These are phyloP conservation scores for Hygrocybe punicea DNA, from an alignment of 768 basidiomycete species.

Conservation along the genomic window DNA sequence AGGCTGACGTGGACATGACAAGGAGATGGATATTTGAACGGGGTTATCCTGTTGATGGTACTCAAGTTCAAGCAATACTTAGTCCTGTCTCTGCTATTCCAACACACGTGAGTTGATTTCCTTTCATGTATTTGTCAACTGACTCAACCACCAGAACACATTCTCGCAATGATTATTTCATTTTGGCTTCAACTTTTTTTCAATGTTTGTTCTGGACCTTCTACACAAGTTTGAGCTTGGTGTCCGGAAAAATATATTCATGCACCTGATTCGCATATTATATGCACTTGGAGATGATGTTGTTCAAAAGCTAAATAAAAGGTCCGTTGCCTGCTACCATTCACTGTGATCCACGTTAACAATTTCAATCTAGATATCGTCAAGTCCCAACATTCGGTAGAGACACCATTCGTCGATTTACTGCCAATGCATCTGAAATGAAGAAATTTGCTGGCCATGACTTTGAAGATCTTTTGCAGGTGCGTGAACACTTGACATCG, in stretches of 20 bases:
- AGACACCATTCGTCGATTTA: conserved; percentile 36
- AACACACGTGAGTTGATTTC: conserved; percentile 4
- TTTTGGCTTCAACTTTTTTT: conserved; percentile 20
- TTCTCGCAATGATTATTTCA: background rate
- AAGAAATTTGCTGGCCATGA: conserved; percentile 37
- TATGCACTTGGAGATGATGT: conserved; percentile 6
- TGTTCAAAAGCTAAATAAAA: conserved; percentile 14
- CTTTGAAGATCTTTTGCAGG: conserved; percentile 38
- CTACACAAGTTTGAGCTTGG: conserved; percentile 36
- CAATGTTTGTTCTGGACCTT: conserved; percentile 25
- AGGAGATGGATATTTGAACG: conserved; percentile 2
- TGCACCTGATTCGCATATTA: conserved; percentile 29
- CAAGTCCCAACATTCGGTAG: conserved; percentile 28
- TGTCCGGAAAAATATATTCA: conserved; percentile 29
- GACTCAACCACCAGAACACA: conserved; percentile 5
- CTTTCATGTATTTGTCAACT: background rate
- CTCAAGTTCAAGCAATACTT: background rate
- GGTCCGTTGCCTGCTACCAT: conserved; percentile 12
- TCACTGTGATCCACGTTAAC: background rate
- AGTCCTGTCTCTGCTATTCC: conserved; percentile 5
- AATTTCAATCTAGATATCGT: conserved; percentile 18
- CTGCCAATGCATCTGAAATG: conserved; percentile 35
- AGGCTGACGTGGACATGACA: too few species aligned
- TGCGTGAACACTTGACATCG: conserved; percentile 13
- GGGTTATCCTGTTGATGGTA: background rate